Evolutionary conservation across 2,329 filamentous ascomycete species (phyloP), one percentile per base, ranked within the genome.

Genomic region (Ilyonectria robusta): DNA sequence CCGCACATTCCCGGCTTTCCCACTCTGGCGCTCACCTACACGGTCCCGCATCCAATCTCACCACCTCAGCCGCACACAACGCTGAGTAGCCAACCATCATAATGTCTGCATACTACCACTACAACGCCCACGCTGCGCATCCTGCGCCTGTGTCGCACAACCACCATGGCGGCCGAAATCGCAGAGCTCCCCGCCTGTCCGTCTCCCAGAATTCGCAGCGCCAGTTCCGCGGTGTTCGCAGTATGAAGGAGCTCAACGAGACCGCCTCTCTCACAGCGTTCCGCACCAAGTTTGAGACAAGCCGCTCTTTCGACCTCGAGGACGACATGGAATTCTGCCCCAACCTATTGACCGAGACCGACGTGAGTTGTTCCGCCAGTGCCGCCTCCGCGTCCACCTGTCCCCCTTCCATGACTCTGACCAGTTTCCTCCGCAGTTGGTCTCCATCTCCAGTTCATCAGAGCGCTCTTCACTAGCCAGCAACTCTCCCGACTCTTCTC

Each of bases 281-380:
- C 85, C 93, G 95, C 75, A 90, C 90, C 73, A 92, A 94, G 78
- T 97, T 97, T 75, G 95, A 98, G 84, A 93, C 94, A 71, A 94
- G 93, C 66, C 91, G 94, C 66, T 97, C 95, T 10, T 98, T 98
- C 78, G 95, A 98, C 75, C 88, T 98, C 69, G 95, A 98, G 78
- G 95, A 98, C 80, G 95, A 98, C 80, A 88, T 97, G 84, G 92
- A 97, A 82, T 98, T 98, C 82, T 98, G 95, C 83, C 95, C 95
- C 70, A 91, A 92, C 80, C 88, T 98, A 75, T 86, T 98, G 84
- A 97, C 94, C 40, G 95, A 98, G 84, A 94, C 89, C 82, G 94
- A 97, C 90, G 94, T 97, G 91, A 88, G 88, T 89, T 73, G 23
- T 56, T 66, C 74, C 31, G 62, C 59, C 50, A 59, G 70, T 68